phyloP scores from a whole-genome alignment of 2,329 filamentous ascomycete species.

The Penicillium expansum region DNA sequence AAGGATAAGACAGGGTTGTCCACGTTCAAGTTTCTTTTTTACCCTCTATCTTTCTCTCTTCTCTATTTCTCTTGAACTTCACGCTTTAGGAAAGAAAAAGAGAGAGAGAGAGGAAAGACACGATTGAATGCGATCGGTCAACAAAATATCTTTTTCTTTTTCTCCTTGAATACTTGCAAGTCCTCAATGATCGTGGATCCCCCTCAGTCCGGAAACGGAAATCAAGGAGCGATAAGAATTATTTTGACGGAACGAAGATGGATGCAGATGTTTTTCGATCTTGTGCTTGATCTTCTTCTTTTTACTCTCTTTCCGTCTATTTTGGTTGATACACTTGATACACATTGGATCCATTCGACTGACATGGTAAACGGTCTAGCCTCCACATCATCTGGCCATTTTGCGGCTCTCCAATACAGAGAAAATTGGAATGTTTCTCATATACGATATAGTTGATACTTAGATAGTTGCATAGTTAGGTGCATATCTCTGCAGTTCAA shows the following conservation, averaged over 20 bases:
- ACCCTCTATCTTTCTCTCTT: neutral
- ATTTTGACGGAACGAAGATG: slow-evolving; percentile 5
- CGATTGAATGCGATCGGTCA: slow-evolving; percentile 7
- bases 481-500: neutral
- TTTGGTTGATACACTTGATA: neutral
- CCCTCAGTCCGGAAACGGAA: slow-evolving; percentile 38
- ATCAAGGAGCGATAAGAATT: slow-evolving; percentile 22
- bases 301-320: neutral
- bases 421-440: too few relatives aligned
- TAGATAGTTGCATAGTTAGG: neutral
- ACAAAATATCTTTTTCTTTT: neutral
- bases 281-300: neutral
- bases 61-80: neutral
- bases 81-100: neutral
- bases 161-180: slow-evolving; percentile 4
- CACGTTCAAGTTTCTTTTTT: slow-evolving; percentile 4
- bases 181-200: slow-evolving; percentile 34
- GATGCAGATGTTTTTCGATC: slow-evolving; percentile 7
- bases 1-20: slow-evolving; percentile 6
- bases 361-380: neutral
- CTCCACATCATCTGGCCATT: neutral
- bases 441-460: neutral
- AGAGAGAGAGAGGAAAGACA: neutral
- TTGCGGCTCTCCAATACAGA: neutral
- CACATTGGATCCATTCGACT: neutral